These are phyloP conservation scores for Polychytrium aggregatum DNA, from an alignment of 192 early-diverging fungal genomes.

Conservation along the genomic window DNA sequence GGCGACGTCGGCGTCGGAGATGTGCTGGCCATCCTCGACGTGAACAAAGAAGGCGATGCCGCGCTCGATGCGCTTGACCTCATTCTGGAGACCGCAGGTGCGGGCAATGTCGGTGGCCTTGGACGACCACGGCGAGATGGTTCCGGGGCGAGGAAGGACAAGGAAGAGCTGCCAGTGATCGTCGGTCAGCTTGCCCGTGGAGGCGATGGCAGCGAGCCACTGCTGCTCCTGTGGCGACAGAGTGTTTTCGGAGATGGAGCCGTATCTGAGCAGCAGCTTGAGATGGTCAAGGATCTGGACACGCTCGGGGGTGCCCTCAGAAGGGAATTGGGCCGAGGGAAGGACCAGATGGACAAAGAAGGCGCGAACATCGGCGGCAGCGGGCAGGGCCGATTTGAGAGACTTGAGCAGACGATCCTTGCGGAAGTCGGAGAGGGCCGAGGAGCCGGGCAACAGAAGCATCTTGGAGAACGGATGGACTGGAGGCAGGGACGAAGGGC, in stretches of 20 bases:
- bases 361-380: conserved; percentile 39
- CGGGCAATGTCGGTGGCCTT: conserved; percentile 98
- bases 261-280: conserved; percentile 24
- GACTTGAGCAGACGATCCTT: conserved; percentile 42
- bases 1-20: conserved; percentile 16
- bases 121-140: conserved; percentile 98
- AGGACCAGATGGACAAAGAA: conserved; percentile 74
- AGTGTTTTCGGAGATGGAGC: conserved; percentile 19
- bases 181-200: conserved; percentile 4
- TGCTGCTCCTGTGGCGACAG: conserved; percentile 25
- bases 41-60: conserved; percentile 63
- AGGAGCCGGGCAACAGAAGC: conserved; percentile 77
- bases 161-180: conserved; percentile 28
- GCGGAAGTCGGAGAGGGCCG: conserved; percentile 70
- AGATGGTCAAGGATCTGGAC: conserved; percentile 5
- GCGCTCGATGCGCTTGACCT: conserved; percentile 80
- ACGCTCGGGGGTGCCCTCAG: conserved; percentile 11
- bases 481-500: no score
- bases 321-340: conserved; percentile 15
- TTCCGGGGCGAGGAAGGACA: conserved; percentile 85
- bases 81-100: conserved; percentile 67
- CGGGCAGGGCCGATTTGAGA: conserved; percentile 43
- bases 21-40: not conserved
- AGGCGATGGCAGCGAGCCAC: conserved; percentile 33
- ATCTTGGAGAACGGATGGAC: no score